Base-by-base conservation (phyloP, 108 stramenopile species). In the Nannochloropsis salina region DNA sequence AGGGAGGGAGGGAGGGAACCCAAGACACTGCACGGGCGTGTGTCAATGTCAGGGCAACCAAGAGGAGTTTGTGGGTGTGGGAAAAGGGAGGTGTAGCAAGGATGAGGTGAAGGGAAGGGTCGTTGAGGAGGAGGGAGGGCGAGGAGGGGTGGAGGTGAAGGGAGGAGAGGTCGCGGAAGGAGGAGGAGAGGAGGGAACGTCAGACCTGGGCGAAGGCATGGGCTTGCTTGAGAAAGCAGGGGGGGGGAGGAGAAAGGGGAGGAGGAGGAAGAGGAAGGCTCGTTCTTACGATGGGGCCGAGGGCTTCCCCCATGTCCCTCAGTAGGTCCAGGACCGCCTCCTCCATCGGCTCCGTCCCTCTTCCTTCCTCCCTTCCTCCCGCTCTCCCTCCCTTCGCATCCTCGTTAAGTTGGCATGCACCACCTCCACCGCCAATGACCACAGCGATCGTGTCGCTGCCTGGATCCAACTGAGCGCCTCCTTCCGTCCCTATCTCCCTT, bases 271-370 rank as follows among this genome's bases (percentile, higher is more conserved):
- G 61, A n/a, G 61, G 61, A 74, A n/a, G 61, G 61, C 31, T 31
- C 31, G 31, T 31, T 31, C 31, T 31, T 31, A 74, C 15, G 61
- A 74, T 74, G 61, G 61, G 20, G 2, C 61, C 61, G 20, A 74
- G n/a, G 8, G 61, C 61, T n/a, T 74, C 61, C 15, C n/a, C 61
- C 61, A 74, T 74, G 20, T 74, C 61, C 6, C 15, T n/a, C 61
- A 74, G 2, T n/a, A 74, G n/a, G 61, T 74, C 61, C 61, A 74
- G n/a, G 61, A 74, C 61, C 61, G 61, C 61, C 61, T 74, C 61
- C 8, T 74, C 61, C 8, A 74, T n/a, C 6, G 61, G 20, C 61
- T 74, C 20, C 6, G 20, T 31, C 61, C 8, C 61, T n/a, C 61
- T 74, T n/a, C 61, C 61, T 74, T 2, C 61, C 6, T 74, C 8